Evolutionary conservation across 1,284 basidiomycete genomes (phyloP).

Genomic region (Trametes polyzona): DNA sequence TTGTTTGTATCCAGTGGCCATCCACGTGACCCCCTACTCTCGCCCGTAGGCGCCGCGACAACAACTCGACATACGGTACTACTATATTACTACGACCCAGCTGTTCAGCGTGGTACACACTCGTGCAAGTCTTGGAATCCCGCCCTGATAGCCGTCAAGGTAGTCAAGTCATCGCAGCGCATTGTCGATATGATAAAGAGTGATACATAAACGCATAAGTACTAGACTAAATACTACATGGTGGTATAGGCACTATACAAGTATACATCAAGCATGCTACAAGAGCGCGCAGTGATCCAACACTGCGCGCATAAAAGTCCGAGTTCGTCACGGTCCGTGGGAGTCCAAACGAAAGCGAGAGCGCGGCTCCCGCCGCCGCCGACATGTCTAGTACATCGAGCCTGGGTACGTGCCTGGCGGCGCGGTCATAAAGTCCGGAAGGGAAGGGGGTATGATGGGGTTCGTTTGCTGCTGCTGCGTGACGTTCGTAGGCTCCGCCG

Average conservation of each 20-base stretch:
- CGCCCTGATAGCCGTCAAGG: too few species aligned
- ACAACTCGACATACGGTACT: too few species aligned
- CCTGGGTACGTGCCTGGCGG: background rate
- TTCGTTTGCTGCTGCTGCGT: background rate
- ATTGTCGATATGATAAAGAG: too few species aligned
- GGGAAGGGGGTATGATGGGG: background rate
- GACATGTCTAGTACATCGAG: background rate
- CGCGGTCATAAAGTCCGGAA: background rate
- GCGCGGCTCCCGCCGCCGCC: background rate
- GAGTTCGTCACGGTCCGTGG: background rate
- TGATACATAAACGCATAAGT: background rate
- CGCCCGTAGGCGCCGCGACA: too few species aligned
- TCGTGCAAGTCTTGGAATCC: background rate
- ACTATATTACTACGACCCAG: too few species aligned
- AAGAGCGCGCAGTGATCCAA: background rate
- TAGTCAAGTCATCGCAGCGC: too few species aligned
- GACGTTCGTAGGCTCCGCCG: background rate
- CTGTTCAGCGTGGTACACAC: background rate
- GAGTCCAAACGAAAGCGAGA: background rate
- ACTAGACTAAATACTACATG: background rate
- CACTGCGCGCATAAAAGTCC: too few species aligned
- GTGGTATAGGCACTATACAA: background rate
- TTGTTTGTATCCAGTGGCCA: conserved; percentile 7
- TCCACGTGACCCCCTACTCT: too few species aligned
- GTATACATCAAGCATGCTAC: conserved; percentile 1